Percentiles rank a stretch among this genome's conserved stretches.
phyloP scores from a whole-genome alignment of 805 yeast genomes.

The Phaffomyces opuntiae region DNA sequence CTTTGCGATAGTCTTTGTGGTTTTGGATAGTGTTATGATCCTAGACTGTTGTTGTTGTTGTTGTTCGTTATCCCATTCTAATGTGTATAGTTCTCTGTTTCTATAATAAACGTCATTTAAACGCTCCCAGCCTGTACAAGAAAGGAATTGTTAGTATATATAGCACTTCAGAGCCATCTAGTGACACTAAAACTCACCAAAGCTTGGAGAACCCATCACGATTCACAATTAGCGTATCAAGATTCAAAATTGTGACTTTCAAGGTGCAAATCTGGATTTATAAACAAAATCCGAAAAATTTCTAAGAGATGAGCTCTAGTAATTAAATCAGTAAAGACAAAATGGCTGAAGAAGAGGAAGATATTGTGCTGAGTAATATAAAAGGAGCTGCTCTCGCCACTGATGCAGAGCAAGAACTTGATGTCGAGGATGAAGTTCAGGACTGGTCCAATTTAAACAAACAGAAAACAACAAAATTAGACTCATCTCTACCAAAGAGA shows the following conservation, averaged over 20 bases:
- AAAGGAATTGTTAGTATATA: background rate
- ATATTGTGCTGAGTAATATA: background rate
- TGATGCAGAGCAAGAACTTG: conserved; percentile 2
- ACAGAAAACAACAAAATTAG: background rate
- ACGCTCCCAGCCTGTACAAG: conserved; percentile 61
- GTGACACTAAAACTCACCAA: conserved; percentile 3
- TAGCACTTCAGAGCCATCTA: background rate
- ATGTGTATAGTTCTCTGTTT: conserved; percentile 41
- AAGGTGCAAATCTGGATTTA: too few species aligned
- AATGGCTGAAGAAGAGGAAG: background rate
- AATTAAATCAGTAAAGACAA: background rate
- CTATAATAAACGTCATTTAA: conserved; percentile 66
- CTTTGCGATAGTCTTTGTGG: conserved; percentile 8
- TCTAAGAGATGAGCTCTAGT: background rate
- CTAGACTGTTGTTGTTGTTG: background rate
- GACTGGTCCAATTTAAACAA: conserved; percentile 44
- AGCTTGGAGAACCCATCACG: conserved; percentile 8
- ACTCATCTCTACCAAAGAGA: conserved; percentile 44
- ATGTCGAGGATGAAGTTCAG: conserved; percentile 37
- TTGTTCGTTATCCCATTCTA: conserved; percentile 5
- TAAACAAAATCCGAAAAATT: background rate
- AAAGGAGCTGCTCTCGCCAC: background rate
- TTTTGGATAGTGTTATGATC: conserved; percentile 4
- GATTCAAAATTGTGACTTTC: background rate
- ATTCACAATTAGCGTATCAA: background rate